Evolutionary conservation across 148 eudicot genomes (phyloP).

Genomic region (Arctostaphylos glauca): DNA sequence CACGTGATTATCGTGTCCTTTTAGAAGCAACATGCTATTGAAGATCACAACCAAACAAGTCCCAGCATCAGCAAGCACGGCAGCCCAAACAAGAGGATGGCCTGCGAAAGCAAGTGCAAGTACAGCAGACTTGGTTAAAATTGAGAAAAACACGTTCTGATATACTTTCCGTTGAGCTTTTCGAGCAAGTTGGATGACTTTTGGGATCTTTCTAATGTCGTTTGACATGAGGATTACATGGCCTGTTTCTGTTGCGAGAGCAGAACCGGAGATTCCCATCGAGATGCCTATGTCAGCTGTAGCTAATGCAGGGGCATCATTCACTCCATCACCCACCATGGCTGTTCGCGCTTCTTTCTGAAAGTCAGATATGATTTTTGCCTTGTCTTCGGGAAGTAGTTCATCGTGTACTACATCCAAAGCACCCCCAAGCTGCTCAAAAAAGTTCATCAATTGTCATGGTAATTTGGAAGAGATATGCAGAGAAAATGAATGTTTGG

Average conservation of each 20-base stretch:
- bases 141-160: constrained; percentile 61
- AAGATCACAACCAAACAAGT: constrained; percentile 77
- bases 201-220: constrained; percentile 70
- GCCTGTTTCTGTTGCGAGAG: constrained; percentile 87
- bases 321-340: constrained; percentile 97
- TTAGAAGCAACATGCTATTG: constrained; percentile 81
- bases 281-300: constrained; percentile 92
- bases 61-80: constrained; percentile 74
- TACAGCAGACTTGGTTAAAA: constrained; percentile 56
- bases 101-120: constrained; percentile 66
- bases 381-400: constrained; percentile 85
- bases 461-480: neutral
- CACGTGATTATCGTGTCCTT: constrained; percentile 22
- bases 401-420: constrained; percentile 64
- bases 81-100: constrained; percentile 89
- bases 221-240: constrained; percentile 83
- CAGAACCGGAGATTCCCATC: constrained; percentile 95
- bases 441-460: neutral
- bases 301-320: constrained; percentile 92
- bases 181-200: constrained; percentile 53
- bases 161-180: constrained; percentile 53
- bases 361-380: constrained; percentile 51
- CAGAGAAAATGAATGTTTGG: neutral
- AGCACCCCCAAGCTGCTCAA: constrained; percentile 58
- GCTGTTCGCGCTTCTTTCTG: constrained; percentile 57